Evolutionary conservation across 2,329 filamentous ascomycete genomes (phyloP).

Genomic region (Pseudogymnoascus sp.): DNA sequence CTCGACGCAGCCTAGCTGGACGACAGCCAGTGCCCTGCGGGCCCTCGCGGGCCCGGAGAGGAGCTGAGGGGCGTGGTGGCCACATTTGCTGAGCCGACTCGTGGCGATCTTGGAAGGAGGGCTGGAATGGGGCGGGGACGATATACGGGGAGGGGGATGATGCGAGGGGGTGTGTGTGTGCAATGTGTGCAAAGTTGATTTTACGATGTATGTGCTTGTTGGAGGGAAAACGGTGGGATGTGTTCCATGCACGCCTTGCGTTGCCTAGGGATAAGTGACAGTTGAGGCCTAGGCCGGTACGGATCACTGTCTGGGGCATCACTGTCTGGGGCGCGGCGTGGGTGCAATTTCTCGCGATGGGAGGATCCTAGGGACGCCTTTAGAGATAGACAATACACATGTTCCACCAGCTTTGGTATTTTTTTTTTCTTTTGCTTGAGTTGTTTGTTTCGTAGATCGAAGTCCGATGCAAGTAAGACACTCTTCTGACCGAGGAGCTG

Average conservation of each 20-base stretch:
- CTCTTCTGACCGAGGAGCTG: background rate
- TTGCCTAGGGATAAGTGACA: constrained; percentile 2
- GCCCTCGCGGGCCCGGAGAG: background rate
- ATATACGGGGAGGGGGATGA: background rate
- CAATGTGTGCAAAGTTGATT: constrained; percentile 8
- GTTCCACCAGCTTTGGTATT: background rate
- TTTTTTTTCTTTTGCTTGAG: background rate
- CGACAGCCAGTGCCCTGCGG: constrained; percentile 5
- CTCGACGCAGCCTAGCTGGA: constrained; percentile 8
- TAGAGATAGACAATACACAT: background rate
- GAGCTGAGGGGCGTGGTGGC: constrained; percentile 6
- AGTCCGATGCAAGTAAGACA: background rate
- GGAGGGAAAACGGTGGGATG: constrained; percentile 5
- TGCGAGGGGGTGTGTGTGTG: background rate
- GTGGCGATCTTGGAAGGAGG: background rate
- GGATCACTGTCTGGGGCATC: background rate
- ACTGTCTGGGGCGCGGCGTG: background rate
- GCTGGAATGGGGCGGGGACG: constrained; percentile 3
- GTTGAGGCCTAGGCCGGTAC: background rate
- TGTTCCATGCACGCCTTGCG: background rate
- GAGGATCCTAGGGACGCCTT: background rate
- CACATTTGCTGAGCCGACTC: constrained; percentile 8
- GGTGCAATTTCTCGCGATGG: constrained; percentile 3
- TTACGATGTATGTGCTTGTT: constrained; percentile 8
- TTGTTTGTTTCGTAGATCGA: background rate